Percentiles rank a stretch among this genome's conserved stretches.
These are phyloP conservation scores for Clitopilus passeckerianus DNA, from an alignment of 768 basidiomycete species.

Conservation along the genomic window DNA sequence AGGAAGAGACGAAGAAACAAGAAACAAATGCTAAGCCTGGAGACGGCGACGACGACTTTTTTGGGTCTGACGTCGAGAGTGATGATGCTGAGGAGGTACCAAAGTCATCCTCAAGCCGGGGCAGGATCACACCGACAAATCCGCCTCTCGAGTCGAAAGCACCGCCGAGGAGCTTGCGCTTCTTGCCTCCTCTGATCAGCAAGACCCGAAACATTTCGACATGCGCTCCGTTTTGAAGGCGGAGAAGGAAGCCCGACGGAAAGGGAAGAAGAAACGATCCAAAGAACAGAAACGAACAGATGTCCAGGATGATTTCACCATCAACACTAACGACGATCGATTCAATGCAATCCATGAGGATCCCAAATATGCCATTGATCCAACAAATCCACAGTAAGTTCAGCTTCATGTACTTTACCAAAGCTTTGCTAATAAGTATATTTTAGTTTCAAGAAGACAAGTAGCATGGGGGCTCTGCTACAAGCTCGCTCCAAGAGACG, in stretches of 20 bases:
- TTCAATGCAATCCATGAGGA: slow-evolving; percentile 89
- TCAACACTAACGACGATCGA: slow-evolving; percentile 83
- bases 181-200: slow-evolving; percentile 48
- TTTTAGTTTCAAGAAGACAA: slow-evolving; percentile 85
- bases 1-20: slow-evolving; percentile 54
- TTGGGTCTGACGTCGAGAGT: slow-evolving; percentile 48
- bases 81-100: slow-evolving; percentile 19
- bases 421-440: slow-evolving; percentile 5
- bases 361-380: slow-evolving; percentile 91
- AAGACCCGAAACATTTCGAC: slow-evolving; percentile 77
- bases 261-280: slow-evolving; percentile 39
- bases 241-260: slow-evolving; percentile 60
- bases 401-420: not conserved
- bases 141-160: slow-evolving; percentile 29
- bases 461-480: slow-evolving; percentile 80
- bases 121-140: not conserved
- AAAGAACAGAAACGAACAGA: slow-evolving; percentile 50
- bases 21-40: slow-evolving; percentile 17
- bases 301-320: slow-evolving; percentile 73
- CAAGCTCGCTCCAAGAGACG: slow-evolving; percentile 73
- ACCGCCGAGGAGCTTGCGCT: slow-evolving; percentile 66
- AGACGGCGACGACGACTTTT: slow-evolving; percentile 65
- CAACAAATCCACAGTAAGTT: slow-evolving; percentile 88
- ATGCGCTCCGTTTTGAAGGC: slow-evolving; percentile 85
- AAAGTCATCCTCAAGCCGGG: not conserved